Evolutionary conservation across 306 rosid genomes (phyloP).

Genomic region (Rosa chinensis): DNA sequence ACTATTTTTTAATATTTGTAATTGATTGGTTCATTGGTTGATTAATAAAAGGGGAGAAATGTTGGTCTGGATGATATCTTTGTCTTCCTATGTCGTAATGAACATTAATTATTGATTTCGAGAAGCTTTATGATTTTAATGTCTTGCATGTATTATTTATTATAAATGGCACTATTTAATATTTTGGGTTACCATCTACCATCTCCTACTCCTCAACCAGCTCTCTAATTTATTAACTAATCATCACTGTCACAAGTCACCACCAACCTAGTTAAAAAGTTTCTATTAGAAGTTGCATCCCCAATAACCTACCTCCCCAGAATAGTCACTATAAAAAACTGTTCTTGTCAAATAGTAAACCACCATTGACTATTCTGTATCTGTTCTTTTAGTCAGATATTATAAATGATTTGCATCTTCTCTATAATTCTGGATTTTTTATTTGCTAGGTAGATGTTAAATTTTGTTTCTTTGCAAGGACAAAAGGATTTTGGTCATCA

Average conservation of each 20-base stretch:
- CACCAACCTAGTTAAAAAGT: neutral
- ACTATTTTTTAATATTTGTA: neutral
- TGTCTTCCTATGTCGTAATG: neutral
- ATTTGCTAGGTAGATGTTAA: neutral
- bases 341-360: neutral
- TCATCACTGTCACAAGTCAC: constrained; percentile 18
- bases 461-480: neutral
- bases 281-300: constrained; percentile 16
- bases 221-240: constrained; percentile 15
- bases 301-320: constrained; percentile 4
- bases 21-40: neutral
- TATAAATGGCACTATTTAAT: constrained; percentile 6
- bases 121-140: neutral
- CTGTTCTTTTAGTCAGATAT: too few relatives aligned
- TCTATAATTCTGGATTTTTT: neutral
- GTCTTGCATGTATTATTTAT: neutral
- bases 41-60: neutral
- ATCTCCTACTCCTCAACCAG: neutral
- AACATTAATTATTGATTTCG: neutral
- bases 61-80: neutral
- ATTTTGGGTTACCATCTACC: constrained; percentile 4
- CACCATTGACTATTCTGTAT: neutral
- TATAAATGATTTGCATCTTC: too few relatives aligned
- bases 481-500: neutral
- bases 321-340: neutral